phyloP scores from a whole-genome alignment of 495 filamentous ascomycete species.

The Hyaloscypha variabilis region DNA sequence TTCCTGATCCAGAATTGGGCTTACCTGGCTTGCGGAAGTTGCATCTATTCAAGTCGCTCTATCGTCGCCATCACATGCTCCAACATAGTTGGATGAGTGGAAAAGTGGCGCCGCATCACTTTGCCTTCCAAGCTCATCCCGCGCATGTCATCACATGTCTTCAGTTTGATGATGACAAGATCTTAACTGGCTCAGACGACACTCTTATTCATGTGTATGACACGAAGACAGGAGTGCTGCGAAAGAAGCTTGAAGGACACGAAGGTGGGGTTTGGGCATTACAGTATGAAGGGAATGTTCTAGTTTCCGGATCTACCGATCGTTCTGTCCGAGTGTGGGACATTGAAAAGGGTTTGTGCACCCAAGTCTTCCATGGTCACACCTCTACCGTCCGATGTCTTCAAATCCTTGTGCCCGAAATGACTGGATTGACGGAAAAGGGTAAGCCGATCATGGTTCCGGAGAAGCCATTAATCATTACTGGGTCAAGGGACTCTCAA shows the following conservation, averaged over 20 bases:
- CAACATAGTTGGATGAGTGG: slow-evolving; percentile 87
- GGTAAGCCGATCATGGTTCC: slow-evolving; percentile 87
- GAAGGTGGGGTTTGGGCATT: slow-evolving; percentile 98
- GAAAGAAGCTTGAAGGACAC: slow-evolving; percentile 83
- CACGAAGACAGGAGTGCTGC: slow-evolving; percentile 87
- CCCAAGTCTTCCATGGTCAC: slow-evolving; percentile 95
- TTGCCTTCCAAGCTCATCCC: slow-evolving; percentile 94
- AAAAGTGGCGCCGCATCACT: slow-evolving; percentile 84
- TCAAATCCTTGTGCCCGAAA: slow-evolving; percentile 87
- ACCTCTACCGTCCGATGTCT: slow-evolving; percentile 96
- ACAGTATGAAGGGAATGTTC: slow-evolving; percentile 90
- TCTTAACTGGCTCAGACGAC: slow-evolving; percentile 96
- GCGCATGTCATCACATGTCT: slow-evolving; percentile 97
- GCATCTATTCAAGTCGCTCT: slow-evolving; percentile 95
- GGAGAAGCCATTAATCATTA: slow-evolving; percentile 92
- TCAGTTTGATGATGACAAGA: slow-evolving; percentile 97
- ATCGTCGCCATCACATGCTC: slow-evolving; percentile 87
- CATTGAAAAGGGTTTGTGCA: slow-evolving; percentile 87
- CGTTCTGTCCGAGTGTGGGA: slow-evolving; percentile 97
- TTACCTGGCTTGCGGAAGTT: slow-evolving; percentile 76
- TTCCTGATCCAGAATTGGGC: slow-evolving; percentile 81
- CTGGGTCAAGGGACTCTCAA: slow-evolving; percentile 93
- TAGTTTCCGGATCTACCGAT: slow-evolving; percentile 97
- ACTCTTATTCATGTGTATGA: slow-evolving; percentile 98
- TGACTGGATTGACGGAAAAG: slow-evolving; percentile 70